These are phyloP conservation scores for Xylariaceae sp. DNA, from an alignment of 2,329 filamentous ascomycete genomes.

Conservation along the genomic window DNA sequence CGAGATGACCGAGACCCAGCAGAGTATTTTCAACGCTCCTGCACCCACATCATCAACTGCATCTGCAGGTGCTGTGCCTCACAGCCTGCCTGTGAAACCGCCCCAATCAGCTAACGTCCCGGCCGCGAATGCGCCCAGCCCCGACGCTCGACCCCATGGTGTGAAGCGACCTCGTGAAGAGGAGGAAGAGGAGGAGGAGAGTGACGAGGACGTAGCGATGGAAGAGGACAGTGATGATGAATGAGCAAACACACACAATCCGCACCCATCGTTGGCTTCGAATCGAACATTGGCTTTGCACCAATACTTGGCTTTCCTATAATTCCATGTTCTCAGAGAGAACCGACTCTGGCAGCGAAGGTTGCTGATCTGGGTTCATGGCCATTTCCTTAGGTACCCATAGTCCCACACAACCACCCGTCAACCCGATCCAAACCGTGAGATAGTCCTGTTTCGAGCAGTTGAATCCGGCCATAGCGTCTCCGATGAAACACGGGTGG, in stretches of 20 bases:
- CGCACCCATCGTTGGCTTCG: not conserved
- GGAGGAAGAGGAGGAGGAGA: constrained; percentile 55
- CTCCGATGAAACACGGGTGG: constrained; percentile 84
- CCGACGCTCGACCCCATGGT: constrained; percentile 57
- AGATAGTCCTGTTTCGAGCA: constrained; percentile 66
- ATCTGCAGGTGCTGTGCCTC: constrained; percentile 34
- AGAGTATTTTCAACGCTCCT: constrained; percentile 72
- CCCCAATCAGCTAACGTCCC: constrained; percentile 41
- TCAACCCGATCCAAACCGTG: constrained; percentile 81
- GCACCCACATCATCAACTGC: constrained; percentile 45
- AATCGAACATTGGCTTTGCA: not conserved
- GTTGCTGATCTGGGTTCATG: constrained; percentile 15
- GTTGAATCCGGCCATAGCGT: constrained; percentile 66
- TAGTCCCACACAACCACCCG: constrained; percentile 75
- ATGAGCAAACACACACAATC: constrained; percentile 5
- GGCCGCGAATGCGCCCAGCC: constrained; percentile 48
- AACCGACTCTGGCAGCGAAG: not conserved
- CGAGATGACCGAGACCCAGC: constrained; percentile 67
- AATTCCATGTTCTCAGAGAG: not conserved
- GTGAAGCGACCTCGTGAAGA: constrained; percentile 69
- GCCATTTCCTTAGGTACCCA: constrained; percentile 69
- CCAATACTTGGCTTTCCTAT: too few relatives aligned
- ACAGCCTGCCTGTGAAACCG: constrained; percentile 45
- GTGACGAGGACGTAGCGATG: constrained; percentile 55
- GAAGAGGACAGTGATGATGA: constrained; percentile 28